Conservation (phyloP, 2,329 filamentous ascomycete genomes). For the Beauveria bassiana region DNA sequence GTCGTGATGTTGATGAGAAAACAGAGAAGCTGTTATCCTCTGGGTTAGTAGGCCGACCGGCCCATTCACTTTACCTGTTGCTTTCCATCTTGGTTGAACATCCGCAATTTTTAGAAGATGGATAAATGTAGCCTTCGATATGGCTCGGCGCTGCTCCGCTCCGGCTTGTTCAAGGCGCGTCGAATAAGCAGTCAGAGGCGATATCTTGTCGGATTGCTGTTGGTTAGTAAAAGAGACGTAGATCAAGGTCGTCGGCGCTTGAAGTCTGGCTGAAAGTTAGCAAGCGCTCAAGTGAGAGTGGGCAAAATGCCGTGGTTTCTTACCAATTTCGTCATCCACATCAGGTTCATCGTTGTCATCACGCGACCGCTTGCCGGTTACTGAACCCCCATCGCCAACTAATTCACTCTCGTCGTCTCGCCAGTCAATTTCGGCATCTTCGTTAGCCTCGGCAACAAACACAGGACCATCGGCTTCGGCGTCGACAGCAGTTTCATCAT, state of each 20-base stretch:
- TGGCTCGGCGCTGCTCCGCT: not conserved
- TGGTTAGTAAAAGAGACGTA: constrained; percentile 4
- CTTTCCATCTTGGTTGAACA: not conserved
- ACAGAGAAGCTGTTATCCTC: not conserved
- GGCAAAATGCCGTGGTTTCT: not conserved
- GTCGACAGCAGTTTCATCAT: constrained; percentile 15
- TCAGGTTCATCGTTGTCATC: constrained; percentile 23
- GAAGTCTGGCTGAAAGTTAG: constrained; percentile 33
- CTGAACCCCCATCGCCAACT: constrained; percentile 15
- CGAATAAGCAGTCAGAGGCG: not conserved
- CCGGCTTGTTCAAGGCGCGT: not conserved
- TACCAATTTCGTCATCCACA: constrained; percentile 28
- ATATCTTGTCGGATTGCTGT: constrained; percentile 13
- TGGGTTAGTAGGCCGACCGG: constrained; percentile 4
- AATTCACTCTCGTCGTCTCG: constrained; percentile 21
- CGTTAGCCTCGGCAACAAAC: constrained; percentile 16
- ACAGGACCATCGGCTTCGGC: constrained; percentile 18
- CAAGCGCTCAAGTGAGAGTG: not conserved
- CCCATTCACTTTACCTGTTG: constrained; percentile 4
- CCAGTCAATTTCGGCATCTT: constrained; percentile 23
- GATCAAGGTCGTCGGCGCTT: constrained; percentile 42
- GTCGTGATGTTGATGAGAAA: not conserved
- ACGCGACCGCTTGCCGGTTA: constrained; percentile 22
- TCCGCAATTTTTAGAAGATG: not conserved
- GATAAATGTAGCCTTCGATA: not conserved